A percentile compares a stretch with the other conserved stretches of the same genome.
These are phyloP conservation scores for Paramecium primaurelia DNA, from an alignment of 73 alveolate species.

Conservation along the genomic window DNA sequence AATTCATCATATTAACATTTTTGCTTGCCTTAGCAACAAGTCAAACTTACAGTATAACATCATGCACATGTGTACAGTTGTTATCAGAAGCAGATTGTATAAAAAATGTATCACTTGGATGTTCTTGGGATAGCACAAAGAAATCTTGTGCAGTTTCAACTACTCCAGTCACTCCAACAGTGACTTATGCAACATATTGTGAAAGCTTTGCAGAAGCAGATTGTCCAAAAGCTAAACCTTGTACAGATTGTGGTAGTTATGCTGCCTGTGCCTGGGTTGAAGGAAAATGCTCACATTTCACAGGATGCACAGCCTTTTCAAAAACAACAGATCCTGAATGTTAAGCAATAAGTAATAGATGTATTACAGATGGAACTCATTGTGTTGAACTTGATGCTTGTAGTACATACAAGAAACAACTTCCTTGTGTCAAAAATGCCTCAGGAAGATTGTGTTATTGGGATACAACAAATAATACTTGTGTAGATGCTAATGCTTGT, in stretches of 20 bases:
- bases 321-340: neutral
- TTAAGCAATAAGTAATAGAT: neutral
- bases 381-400: neutral
- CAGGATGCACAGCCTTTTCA: neutral
- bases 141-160: no score
- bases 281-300: neutral
- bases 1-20: neutral
- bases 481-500: neutral
- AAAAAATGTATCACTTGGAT: neutral
- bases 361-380: conserved; percentile 36
- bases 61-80: neutral
- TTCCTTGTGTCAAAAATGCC: neutral
- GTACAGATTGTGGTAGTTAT: neutral
- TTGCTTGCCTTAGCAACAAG: neutral
- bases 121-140: neutral
- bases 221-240: neutral
- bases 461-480: neutral
- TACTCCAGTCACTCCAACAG: neutral
- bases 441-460: neutral
- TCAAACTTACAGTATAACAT: neutral
- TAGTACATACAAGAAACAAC: neutral
- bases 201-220: neutral
- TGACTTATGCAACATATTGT: neutral
- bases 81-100: neutral
- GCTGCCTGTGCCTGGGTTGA: neutral